Percentiles rank a stretch among this genome's conserved stretches.
Evolutionary conservation across 306 rosid species (phyloP).

Genomic region (Leucaena leucocephala): DNA sequence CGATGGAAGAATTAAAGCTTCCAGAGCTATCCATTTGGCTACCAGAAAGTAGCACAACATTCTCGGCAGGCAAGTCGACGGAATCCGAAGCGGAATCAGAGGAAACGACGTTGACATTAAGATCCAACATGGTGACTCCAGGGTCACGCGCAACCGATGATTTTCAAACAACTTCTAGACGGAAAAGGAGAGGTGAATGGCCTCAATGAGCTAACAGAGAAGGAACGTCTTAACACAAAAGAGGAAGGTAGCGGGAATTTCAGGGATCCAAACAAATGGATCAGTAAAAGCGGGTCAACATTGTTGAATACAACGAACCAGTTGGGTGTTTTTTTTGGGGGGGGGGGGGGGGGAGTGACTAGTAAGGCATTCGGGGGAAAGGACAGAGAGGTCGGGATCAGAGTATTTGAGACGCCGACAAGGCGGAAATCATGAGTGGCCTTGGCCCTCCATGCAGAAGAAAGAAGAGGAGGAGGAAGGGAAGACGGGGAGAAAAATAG

Average conservation of each 20-base stretch:
- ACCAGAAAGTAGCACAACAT: slow-evolving; percentile 37
- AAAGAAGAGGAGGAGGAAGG: background rate
- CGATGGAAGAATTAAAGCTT: slow-evolving; percentile 66
- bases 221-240: background rate
- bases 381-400: background rate
- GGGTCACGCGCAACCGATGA: slow-evolving; percentile 26
- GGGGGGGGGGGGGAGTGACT: no score
- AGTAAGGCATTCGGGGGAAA: background rate
- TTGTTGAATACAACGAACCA: background rate
- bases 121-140: slow-evolving; percentile 70
- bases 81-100: slow-evolving; percentile 39
- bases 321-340: no score
- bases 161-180: slow-evolving; percentile 20
- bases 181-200: background rate
- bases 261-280: background rate
- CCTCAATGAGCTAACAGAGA: background rate
- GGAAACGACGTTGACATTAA: slow-evolving; percentile 63
- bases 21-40: slow-evolving; percentile 67
- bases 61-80: slow-evolving; percentile 29
- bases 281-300: slow-evolving; percentile 8
- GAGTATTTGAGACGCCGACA: background rate
- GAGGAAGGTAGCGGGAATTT: slow-evolving; percentile 23
- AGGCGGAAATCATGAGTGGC: slow-evolving; percentile 6
- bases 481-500: background rate
- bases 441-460: slow-evolving; percentile 35